These are phyloP conservation scores for Rubia peregrina DNA, from an alignment of 305 asterid species.

Conservation along the genomic window DNA sequence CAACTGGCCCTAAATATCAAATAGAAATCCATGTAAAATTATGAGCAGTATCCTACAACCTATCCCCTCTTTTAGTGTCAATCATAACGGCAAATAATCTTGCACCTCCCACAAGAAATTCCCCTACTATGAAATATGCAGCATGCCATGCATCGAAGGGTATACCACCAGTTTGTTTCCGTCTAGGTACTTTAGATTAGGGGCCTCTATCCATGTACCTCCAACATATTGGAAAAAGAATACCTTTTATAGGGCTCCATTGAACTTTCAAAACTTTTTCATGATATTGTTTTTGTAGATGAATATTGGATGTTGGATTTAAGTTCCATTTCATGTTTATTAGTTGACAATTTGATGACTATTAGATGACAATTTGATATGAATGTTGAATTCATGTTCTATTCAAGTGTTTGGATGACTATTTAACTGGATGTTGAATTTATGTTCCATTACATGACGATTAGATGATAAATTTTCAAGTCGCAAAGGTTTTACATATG, in stretches of 20 bases:
- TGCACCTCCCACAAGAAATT: neutral
- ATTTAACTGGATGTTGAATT: too few species aligned
- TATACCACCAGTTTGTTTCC: neutral
- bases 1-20: slow-evolving; percentile 31
- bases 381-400: too few species aligned
- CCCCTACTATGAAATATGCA: neutral
- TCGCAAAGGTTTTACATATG: too few species aligned
- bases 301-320: too few species aligned
- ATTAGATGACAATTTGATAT: too few species aligned
- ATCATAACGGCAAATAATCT: slow-evolving; percentile 47
- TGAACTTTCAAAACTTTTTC: too few species aligned
- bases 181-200: neutral
- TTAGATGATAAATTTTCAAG: too few species aligned
- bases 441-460: too few species aligned
- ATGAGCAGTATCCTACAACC: slow-evolving; percentile 41
- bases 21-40: slow-evolving; percentile 43
- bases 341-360: too few species aligned
- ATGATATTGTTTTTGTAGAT: too few species aligned
- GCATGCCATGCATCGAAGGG: neutral
- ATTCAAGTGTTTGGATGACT: too few species aligned
- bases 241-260: neutral
- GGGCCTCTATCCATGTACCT: neutral
- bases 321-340: too few species aligned
- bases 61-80: slow-evolving; percentile 46
- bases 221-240: neutral